A percentile compares a stretch with the other conserved stretches of the same genome.
Conservation (phyloP, 768 basidiomycete genomes). For the Kwoniella europaea region DNA sequence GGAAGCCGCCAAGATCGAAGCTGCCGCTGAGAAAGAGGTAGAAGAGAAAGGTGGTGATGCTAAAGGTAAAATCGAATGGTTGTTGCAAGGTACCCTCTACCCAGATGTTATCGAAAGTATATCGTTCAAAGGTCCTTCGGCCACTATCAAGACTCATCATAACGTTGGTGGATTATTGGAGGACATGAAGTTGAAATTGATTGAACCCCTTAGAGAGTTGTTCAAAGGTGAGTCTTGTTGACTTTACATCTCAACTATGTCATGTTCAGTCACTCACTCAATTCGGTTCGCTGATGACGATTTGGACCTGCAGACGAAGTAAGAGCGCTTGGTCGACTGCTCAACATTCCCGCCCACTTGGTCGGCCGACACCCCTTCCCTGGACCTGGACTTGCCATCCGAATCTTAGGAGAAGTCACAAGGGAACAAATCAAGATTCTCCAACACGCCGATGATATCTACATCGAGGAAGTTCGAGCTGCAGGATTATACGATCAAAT, state of each 20-base stretch:
- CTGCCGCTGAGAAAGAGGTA: constrained; percentile 72
- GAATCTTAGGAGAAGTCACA: constrained; percentile 93
- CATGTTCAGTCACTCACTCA: no score
- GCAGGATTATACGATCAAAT: constrained; percentile 92
- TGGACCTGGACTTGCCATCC: constrained; percentile 95
- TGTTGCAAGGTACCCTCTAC: constrained; percentile 95
- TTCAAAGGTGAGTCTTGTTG: constrained; percentile 79
- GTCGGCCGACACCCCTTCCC: constrained; percentile 99
- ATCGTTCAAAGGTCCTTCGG: constrained; percentile 97
- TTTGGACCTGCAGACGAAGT: constrained; percentile 76
- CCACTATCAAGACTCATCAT: constrained; percentile 99
- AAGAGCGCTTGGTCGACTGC: constrained; percentile 83
- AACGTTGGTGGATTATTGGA: constrained; percentile 95
- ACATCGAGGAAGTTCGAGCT: constrained; percentile 95
- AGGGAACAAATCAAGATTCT: constrained; percentile 85
- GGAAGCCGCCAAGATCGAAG: constrained; percentile 89
- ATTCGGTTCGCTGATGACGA: not conserved
- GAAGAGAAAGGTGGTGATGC: constrained; percentile 68
- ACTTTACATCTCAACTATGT: no score
- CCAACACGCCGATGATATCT: constrained; percentile 88
- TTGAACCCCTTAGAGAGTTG: constrained; percentile 93
- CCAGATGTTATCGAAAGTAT: constrained; percentile 99
- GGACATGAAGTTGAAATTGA: constrained; percentile 98
- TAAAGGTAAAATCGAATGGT: constrained; percentile 94
- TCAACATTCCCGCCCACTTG: constrained; percentile 87